Evolutionary conservation across 768 basidiomycete genomes (phyloP), one percentile per base, ranked within the genome.

Genomic region (Podaxis sp.): DNA sequence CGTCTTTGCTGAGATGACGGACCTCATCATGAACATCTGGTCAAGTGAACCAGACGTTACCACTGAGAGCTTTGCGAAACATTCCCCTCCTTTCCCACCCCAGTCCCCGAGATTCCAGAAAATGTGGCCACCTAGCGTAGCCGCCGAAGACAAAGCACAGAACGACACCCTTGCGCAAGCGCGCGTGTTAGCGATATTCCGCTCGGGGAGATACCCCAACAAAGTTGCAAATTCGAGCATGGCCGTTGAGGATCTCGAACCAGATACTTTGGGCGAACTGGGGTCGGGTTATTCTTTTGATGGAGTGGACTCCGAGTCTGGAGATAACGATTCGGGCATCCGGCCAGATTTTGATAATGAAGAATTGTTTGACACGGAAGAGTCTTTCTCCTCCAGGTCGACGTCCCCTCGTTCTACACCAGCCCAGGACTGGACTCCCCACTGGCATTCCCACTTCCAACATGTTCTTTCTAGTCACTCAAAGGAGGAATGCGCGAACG

Each of bases 191-290:
- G 57, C 57, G 23, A 52, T 59, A 25, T 59, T 59, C 18, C 57
- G 57, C 50, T 59, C 57, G 14, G 50, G 57, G 5, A 40, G 38
- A 51, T 59, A 51, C 18, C 57, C 57, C 14, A 59, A 59, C 37
- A 50, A 27, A 18, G 25, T 59, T 18, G 38, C 52, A 14, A 59
- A 9, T 11, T 25, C 57, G 3, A 51, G 27, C 16, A 27, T 23
- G 25, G 16, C 23, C n/a, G 21, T 28, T 40, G 57, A 52, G 4
- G 57, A 42, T 44, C 57, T 59, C 57, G 57, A 59, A 28, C 50
- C 25, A 32, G 57, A 59, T 14, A 23, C 27, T 18, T 25, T 38
- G 57, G 38, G 23, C 27, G 48, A 32, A n/a, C 37, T 59, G 50
- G 48, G 27, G 18, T 28, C 28, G 16, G 23, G 16, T 13, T 52